These are phyloP conservation scores for Metschnikowia hibisci DNA, from an alignment of 805 yeast species.

Conservation along the genomic window DNA sequence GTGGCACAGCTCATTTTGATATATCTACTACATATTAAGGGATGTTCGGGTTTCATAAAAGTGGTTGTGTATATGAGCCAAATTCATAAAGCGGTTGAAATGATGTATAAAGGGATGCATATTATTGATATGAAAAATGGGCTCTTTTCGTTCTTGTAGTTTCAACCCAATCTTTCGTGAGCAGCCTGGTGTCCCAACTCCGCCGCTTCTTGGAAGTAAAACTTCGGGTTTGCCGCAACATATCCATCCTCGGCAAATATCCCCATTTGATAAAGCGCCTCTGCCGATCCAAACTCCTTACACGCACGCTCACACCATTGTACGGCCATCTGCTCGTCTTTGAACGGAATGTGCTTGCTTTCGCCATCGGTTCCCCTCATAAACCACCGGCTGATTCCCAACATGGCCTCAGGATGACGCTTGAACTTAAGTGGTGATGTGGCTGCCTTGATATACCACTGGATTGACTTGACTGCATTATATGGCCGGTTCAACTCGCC, in stretches of 20 bases:
- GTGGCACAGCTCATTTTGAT: too few relatives aligned
- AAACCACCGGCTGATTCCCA: conserved; percentile 42
- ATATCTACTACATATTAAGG: too few relatives aligned
- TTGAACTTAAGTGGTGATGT: conserved; percentile 36
- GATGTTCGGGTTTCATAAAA: too few relatives aligned
- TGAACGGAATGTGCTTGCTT: conserved; percentile 34
- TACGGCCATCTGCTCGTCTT: conserved; percentile 35
- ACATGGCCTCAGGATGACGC: conserved; percentile 44
- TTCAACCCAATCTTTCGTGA: neutral
- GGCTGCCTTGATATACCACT: conserved; percentile 42
- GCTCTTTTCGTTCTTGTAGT: too few relatives aligned
- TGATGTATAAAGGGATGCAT: too few relatives aligned
- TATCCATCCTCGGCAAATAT: conserved; percentile 36
- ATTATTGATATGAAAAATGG: too few relatives aligned
- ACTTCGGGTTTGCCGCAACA: conserved; percentile 23
- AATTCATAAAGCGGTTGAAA: too few relatives aligned
- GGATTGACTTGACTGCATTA: conserved; percentile 41
- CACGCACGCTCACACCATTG: conserved; percentile 44
- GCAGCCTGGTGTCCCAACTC: conserved; percentile 32
- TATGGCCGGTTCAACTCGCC: conserved; percentile 40
- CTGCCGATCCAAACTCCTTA: conserved; percentile 35
- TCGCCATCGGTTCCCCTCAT: conserved; percentile 32
- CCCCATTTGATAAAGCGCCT: conserved; percentile 40
- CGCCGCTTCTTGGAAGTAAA: conserved; percentile 34
- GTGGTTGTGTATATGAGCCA: too few relatives aligned